Conservation (phyloP, 352 stramenopile genomes). For the Phytophthora cactorum region DNA sequence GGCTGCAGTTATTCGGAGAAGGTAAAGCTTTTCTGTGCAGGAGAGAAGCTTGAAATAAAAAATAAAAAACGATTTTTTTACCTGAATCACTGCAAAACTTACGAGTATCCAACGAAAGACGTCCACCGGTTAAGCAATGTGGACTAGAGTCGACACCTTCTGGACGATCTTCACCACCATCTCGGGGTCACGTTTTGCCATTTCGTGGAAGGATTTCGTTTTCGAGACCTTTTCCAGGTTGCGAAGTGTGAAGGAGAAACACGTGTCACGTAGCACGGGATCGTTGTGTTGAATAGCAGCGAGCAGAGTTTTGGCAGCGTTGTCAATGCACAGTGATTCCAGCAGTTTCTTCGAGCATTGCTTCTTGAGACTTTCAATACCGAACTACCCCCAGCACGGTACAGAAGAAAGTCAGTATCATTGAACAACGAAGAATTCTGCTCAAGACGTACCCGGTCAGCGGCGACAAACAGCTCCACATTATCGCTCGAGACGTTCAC, state of each 20-base stretch:
- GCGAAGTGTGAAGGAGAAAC: conserved; percentile 94
- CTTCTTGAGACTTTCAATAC: conserved; percentile 78
- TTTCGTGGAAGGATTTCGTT: conserved; percentile 95
- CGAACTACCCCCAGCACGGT: conserved; percentile 42
- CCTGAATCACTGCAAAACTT: background rate
- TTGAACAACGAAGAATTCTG: background rate
- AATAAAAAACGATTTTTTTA: background rate
- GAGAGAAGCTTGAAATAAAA: background rate
- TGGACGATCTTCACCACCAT: conserved; percentile 96
- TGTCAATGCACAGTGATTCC: conserved; percentile 93
- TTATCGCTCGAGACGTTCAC: conserved; percentile 86
- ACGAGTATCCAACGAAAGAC: background rate
- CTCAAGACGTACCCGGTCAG: conserved; percentile 60
- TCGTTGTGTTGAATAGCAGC: conserved; percentile 94
- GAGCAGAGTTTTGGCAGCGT: conserved; percentile 94
- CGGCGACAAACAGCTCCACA: conserved; percentile 91
- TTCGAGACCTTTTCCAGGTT: conserved; percentile 97
- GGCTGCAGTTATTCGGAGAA: conserved; percentile 24
- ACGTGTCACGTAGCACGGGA: conserved; percentile 89
- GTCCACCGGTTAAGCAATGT: conserved; percentile 6
- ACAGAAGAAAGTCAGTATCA: background rate
- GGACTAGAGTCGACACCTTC: conserved; percentile 41
- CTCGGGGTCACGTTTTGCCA: conserved; percentile 96
- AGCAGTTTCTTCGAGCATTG: conserved; percentile 96
- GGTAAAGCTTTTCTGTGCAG: conserved; percentile 1